A percentile compares a stretch with the other conserved stretches of the same genome.
phyloP scores from a whole-genome alignment of 257 asterid genomes.

The Euphrasia confusa region DNA sequence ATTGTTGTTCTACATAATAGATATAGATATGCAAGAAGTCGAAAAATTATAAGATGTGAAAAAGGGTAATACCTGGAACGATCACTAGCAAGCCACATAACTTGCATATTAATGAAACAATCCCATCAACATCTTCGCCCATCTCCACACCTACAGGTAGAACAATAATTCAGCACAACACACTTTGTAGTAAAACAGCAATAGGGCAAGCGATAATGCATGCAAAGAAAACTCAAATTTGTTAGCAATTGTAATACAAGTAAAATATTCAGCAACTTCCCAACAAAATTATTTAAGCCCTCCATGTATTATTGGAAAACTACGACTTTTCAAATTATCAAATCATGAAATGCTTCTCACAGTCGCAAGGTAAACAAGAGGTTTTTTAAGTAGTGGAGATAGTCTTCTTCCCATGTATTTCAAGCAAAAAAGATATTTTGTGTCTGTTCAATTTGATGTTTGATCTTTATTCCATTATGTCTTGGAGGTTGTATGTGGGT shows the following conservation, averaged over 20 bases:
- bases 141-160: constrained; percentile 40
- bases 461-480: too few species aligned
- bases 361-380: too few species aligned
- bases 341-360: too few species aligned
- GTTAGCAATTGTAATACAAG: constrained; percentile 8
- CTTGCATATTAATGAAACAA: constrained; percentile 53
- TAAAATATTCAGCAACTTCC: too few species aligned
- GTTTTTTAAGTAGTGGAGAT: too few species aligned
- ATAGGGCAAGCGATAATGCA: constrained; percentile 4
- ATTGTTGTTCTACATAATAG: constrained; percentile 12
- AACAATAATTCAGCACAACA: constrained; percentile 26
- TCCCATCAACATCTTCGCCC: constrained; percentile 43
- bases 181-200: constrained; percentile 15
- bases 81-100: constrained; percentile 64
- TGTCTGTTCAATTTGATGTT: too few species aligned
- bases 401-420: too few species aligned
- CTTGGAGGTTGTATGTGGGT: too few species aligned
- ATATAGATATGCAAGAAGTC: neutral
- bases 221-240: constrained; percentile 10
- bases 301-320: neutral
- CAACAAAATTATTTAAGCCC: too few species aligned
- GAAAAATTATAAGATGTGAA: neutral
- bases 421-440: too few species aligned
- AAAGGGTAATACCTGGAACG: constrained; percentile 57
- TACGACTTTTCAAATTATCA: neutral